Evolutionary conservation across 2,329 filamentous ascomycete species (phyloP), one percentile per base, ranked within the genome.

Genomic region (Penicillium digitatum): DNA sequence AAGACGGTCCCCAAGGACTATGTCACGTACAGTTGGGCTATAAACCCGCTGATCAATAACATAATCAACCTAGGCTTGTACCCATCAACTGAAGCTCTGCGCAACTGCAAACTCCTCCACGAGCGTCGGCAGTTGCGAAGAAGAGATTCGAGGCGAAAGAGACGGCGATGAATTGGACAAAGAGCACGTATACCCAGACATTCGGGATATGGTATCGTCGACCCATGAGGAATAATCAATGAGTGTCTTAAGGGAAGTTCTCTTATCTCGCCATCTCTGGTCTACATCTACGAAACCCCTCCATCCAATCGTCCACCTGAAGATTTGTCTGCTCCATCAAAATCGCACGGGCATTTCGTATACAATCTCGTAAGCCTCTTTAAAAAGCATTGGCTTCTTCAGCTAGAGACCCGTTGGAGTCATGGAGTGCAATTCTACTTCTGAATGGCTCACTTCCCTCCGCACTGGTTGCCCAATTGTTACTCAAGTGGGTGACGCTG

Each of bases 61-160:
- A n/a, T 8, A 16, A n/a, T 8, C 14, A 7, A 29, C 16, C 3
- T 3, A n/a, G n/a, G 6, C 34, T 35, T 35, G 9, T n/a, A 10
- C 34, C 8, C n/a, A 7, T 35, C 8, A 8, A 10, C 7, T 18
- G 11, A 12, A 39, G 12, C 11, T 11, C 7, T 2, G 20, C 8
- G 20, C 38, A 39, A 24, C 14, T 2, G 20, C 20, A 24, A 39
- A 24, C 2, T 24, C 7, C 20, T 24, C 38, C 6, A 5, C 14
- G 3, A 12, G 38, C 20, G 9, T 22, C 38, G 24, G 12, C 38
- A 0, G 61, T 58, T 12, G 56, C 59, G 20, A 62, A 85, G 72
- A 87, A 87, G 29, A 87, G 70, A 61, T 84, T 86, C 68, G 84
- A 80, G 2, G 83, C 82, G 61, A 82, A 86, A 0, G 82, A 84